These are phyloP conservation scores for Harringtonia lauricola DNA, from an alignment of 2,329 filamentous ascomycete species.

Conservation along the genomic window DNA sequence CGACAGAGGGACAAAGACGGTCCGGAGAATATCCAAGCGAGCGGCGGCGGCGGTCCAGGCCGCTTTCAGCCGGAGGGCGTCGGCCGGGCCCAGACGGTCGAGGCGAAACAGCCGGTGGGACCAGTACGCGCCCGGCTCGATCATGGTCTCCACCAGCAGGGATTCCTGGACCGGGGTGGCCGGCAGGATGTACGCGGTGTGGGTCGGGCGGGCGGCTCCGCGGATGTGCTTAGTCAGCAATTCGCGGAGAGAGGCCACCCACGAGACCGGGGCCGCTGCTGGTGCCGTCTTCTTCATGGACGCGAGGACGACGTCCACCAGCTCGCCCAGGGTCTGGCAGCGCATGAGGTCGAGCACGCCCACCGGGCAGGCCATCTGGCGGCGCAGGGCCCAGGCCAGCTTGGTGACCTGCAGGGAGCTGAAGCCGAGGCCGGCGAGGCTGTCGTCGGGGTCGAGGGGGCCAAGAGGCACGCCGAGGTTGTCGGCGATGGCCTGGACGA, in stretches of 20 bases:
- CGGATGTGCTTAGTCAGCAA: constrained; percentile 5
- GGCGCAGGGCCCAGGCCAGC: constrained; percentile 14
- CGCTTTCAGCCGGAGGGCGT: constrained; percentile 17
- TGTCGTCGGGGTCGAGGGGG: constrained; percentile 10
- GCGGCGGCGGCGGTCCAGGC: constrained; percentile 21
- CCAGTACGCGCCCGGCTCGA: constrained; percentile 25
- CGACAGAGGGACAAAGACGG: constrained; percentile 21
- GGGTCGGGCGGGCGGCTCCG: constrained; percentile 6
- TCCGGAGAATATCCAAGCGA: constrained; percentile 23
- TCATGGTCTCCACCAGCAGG: constrained; percentile 26
- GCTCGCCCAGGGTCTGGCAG: constrained; percentile 13
- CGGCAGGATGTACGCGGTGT: constrained; percentile 14
- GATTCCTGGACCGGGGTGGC: constrained; percentile 25
- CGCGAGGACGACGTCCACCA: constrained; percentile 11
- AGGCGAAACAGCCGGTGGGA: constrained; percentile 25
- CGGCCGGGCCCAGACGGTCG: constrained; percentile 13
- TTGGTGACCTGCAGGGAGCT: constrained; percentile 15
- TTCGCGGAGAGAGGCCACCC: background rate
- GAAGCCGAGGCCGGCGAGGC: constrained; percentile 14
- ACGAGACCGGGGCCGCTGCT: too few species aligned
- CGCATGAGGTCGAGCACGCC: constrained; percentile 15
- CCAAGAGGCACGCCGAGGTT: constrained; percentile 5
- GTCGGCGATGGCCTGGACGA: constrained; percentile 3
- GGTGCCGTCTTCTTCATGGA: background rate
- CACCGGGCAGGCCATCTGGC: constrained; percentile 9